Conservation (phyloP, 169 alveolate genomes). For the Cyclospora cayetanensis region DNA sequence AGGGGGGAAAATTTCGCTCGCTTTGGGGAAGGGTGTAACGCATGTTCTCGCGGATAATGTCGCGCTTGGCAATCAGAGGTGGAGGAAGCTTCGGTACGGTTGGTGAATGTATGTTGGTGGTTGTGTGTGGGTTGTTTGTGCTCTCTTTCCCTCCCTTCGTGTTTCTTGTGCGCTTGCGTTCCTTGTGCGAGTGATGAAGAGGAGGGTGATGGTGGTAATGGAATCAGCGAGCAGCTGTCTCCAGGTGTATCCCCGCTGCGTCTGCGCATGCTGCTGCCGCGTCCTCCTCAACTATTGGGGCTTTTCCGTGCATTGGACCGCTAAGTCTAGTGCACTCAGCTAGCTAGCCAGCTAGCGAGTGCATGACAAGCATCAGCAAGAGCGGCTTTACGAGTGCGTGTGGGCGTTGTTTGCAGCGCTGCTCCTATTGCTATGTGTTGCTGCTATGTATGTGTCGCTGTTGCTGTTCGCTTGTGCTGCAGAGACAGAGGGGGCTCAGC, state of each 20-base stretch:
- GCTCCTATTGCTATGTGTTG: neutral
- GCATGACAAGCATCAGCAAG: neutral
- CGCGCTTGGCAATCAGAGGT: slow-evolving; percentile 71
- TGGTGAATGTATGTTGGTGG: neutral
- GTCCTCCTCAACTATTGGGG: too few species aligned
- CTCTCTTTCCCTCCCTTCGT: too few species aligned
- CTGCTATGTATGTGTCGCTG: neutral
- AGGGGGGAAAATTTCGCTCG: slow-evolving; percentile 14
- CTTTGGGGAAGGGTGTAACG: slow-evolving; percentile 47
- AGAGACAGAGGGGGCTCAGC: slow-evolving; percentile 62
- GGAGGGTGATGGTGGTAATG: too few species aligned
- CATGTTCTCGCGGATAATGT: slow-evolving; percentile 63
- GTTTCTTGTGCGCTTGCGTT: too few species aligned
- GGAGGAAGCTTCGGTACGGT: slow-evolving; percentile 61
- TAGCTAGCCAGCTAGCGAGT: too few species aligned
- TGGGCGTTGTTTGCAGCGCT: neutral
- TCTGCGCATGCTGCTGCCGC: too few species aligned
- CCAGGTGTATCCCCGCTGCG: too few species aligned
- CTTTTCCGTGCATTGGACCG: too few species aligned
- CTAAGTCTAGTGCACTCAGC: too few species aligned
- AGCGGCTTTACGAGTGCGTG: neutral
- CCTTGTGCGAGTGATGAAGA: too few species aligned
- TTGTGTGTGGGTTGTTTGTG: too few species aligned
- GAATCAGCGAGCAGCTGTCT: too few species aligned
- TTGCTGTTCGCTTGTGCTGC: neutral